These are phyloP conservation scores for Pelomyxa schiedti DNA, from an alignment of 78 protist species.

Conservation along the genomic window DNA sequence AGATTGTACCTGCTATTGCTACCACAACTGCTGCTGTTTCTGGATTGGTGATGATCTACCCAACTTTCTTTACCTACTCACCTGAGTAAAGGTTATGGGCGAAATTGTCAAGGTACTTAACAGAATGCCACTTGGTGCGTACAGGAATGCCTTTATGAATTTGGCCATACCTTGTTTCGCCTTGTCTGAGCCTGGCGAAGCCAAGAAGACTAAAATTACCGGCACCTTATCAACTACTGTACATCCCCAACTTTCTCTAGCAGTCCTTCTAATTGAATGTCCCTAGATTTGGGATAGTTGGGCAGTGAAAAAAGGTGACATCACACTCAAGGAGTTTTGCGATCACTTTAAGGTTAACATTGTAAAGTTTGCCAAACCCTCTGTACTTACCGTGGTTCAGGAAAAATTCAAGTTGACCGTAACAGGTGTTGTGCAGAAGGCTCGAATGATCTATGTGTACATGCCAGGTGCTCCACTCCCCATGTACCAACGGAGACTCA, in stretches of 20 bases:
- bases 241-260: too few relatives aligned
- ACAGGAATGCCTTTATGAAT: conserved; percentile 85
- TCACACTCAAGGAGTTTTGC: conserved; percentile 47
- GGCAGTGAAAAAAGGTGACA: conserved; percentile 34
- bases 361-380: too few relatives aligned
- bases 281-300: background rate
- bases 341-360: conserved; percentile 34
- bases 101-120: conserved; percentile 78
- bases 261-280: too few relatives aligned
- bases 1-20: conserved; percentile 99
- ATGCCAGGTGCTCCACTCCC: background rate
- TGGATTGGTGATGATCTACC: conserved; percentile 44
- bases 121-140: conserved; percentile 51
- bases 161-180: conserved; percentile 89
- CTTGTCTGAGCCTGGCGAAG: conserved; percentile 83
- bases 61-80: conserved; percentile 12
- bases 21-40: conserved; percentile 97
- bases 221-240: conserved; percentile 68
- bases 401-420: conserved; percentile 34
- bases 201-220: conserved; percentile 58
- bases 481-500: background rate
- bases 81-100: conserved; percentile 19
- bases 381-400: too few relatives aligned
- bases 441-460: background rate
- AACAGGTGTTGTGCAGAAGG: background rate